Evolutionary conservation across 2,329 filamentous ascomycete species (phyloP), one percentile per base, ranked within the genome.

Genomic region (Dactylellina haptotyla): DNA sequence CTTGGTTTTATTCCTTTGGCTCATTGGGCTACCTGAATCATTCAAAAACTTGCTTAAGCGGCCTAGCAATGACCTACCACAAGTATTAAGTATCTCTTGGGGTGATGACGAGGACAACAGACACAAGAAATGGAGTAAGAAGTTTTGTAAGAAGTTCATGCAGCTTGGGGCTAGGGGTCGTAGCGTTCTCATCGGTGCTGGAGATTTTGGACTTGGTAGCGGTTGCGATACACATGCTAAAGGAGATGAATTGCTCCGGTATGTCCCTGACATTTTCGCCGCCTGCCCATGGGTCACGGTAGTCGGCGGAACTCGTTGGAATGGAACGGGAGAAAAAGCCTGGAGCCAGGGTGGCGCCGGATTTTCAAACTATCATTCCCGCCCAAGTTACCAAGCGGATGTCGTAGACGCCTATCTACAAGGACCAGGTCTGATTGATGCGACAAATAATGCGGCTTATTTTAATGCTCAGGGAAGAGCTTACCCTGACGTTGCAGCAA

Each of bases 101-200:
- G 34, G 34, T 39, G 34, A 12, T 3, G 3, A 16, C 12, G 34
- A 39, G 34, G 3, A 12, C 10, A 12, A 12, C 2, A 39, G 3
- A 16, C 32, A 34, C 32, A 6, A 34, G 14, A 14, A 5, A 14
- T 34, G 6, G 32, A 34, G 16, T 10, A 10, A 10, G 34, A 3
- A 3, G 34, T 39, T 87, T 2, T 88, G 86, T 78, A 80, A 82
- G 48, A 78, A 85, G 72, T 84, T 88, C 65, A 85, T 84, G 6
- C 82, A 86, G 63, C 81, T 88, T 2, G 81, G 85, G 1, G 83
- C 81, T 6, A 83, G 86, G 3, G 86, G 86, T 9, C 83, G 84
- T 1, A 83, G 84, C 0, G 77, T 87, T 4, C 77, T 88, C 4
- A 83, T 82, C 46, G 82, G 82, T 0, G 84, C 83, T 4, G 86